phyloP scores from a whole-genome alignment of 148 eudicot genomes.

The Chenopodium berlandieri region DNA sequence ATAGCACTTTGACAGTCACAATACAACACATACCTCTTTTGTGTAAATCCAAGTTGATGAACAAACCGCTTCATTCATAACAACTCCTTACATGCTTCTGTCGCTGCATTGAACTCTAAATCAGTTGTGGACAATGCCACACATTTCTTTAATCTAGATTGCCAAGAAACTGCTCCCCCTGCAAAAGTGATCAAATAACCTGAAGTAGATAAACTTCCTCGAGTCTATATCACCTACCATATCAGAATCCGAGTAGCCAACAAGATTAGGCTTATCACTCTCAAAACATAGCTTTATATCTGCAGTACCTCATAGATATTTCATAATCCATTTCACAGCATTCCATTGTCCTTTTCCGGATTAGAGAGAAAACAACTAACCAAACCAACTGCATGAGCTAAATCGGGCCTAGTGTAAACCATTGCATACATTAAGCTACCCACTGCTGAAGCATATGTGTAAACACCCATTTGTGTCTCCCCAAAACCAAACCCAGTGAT shows the following conservation, averaged over 20 bases:
- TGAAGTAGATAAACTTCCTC: not conserved
- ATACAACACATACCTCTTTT: too few species aligned
- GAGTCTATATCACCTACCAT: not conserved
- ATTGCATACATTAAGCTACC: not conserved
- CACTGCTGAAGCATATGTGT: not conserved
- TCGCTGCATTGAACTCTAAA: not conserved
- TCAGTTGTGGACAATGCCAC: not conserved
- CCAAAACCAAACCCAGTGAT: too few species aligned
- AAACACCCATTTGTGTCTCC: too few species aligned
- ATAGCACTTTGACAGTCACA: too few species aligned
- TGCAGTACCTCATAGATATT: not conserved
- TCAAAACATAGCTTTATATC: not conserved
- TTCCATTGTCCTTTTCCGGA: not conserved
- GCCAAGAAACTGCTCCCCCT: not conserved
- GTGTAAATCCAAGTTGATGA: too few species aligned
- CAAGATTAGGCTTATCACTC: too few species aligned
- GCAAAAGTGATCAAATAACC: constrained; percentile 4
- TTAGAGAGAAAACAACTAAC: not conserved
- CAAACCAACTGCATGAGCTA: constrained; percentile 1
- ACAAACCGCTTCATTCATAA: too few species aligned
- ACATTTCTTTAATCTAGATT: not conserved
- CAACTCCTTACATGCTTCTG: not conserved
- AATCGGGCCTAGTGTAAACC: not conserved
- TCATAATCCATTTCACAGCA: not conserved
- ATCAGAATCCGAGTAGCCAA: not conserved